Evolutionary conservation across 2,329 filamentous ascomycete genomes (phyloP).

Genomic region (Hymenoscyphus fructigenus): DNA sequence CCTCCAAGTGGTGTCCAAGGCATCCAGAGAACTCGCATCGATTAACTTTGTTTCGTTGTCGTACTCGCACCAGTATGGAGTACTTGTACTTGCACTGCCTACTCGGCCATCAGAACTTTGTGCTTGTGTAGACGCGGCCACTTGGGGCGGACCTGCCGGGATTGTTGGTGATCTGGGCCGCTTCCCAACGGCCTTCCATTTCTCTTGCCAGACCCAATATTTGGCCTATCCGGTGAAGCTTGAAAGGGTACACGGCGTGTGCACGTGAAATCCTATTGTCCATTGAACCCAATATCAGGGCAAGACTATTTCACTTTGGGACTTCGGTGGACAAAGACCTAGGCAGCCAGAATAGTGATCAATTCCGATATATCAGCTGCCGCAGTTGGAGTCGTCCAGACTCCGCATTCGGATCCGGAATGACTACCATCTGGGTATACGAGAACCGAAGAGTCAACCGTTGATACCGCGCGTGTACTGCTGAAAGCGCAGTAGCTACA

Average conservation of each 20-base stretch:
- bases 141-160: background rate
- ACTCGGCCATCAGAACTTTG: background rate
- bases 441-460: constrained; percentile 2
- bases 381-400: background rate
- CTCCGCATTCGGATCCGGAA: background rate
- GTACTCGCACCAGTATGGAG: background rate
- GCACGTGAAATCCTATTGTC: background rate
- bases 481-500: too few relatives aligned
- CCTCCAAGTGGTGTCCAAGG: background rate
- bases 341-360: constrained; percentile 2
- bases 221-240: background rate
- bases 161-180: background rate
- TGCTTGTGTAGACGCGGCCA: background rate
- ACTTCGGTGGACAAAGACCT: background rate
- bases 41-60: background rate
- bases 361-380: background rate
- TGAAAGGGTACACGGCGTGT: background rate
- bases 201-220: background rate
- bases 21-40: background rate
- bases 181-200: background rate
- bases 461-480: background rate
- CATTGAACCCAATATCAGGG: background rate
- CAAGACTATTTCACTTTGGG: background rate
- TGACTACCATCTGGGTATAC: background rate
- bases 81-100: constrained; percentile 3